These are phyloP conservation scores for Chlorella sp. DNA, from an alignment of 139 green algal genomes.

Conservation along the genomic window DNA sequence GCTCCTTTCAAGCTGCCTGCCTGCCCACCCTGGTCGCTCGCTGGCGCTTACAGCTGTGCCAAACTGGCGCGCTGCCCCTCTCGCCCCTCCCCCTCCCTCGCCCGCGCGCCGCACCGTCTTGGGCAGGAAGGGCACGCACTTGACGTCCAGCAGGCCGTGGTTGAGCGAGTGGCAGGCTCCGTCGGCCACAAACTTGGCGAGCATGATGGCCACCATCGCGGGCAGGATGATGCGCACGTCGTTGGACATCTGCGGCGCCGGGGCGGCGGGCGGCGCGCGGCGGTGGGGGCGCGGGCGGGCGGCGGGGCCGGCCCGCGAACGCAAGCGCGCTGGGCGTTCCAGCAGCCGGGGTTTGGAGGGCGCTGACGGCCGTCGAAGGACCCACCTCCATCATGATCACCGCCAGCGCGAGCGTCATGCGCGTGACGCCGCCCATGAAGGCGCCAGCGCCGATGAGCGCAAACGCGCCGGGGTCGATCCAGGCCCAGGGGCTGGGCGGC, in stretches of 20 bases:
- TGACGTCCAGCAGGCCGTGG: conserved; percentile 81
- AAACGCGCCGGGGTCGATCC: conserved; percentile 89
- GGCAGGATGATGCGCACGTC: conserved; percentile 91
- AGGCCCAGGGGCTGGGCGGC: conserved; percentile 67
- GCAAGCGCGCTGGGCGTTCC: neutral
- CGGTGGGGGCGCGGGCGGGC: too few species aligned
- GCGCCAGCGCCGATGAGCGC: conserved; percentile 86
- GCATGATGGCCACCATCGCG: conserved; percentile 82
- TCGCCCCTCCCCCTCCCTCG: too few species aligned
- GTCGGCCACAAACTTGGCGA: conserved; percentile 84
- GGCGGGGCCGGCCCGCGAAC: too few species aligned
- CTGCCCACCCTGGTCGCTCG: too few species aligned
- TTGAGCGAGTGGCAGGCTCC: conserved; percentile 78
- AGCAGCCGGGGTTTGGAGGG: neutral
- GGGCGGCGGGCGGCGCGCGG: neutral
- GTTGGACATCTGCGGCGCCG: conserved; percentile 57
- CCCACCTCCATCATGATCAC: conserved; percentile 92
- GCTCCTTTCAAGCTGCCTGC: neutral
- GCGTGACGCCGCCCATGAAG: conserved; percentile 91
- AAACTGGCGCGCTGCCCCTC: neutral
- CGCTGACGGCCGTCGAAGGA: neutral
- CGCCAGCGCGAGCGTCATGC: conserved; percentile 84
- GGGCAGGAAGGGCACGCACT: conserved; percentile 84
- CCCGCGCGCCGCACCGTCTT: conserved; percentile 27
- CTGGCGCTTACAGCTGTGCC: too few species aligned